phyloP scores from a whole-genome alignment of 2,329 filamentous ascomycete species.

The Fusarium duplospermum region DNA sequence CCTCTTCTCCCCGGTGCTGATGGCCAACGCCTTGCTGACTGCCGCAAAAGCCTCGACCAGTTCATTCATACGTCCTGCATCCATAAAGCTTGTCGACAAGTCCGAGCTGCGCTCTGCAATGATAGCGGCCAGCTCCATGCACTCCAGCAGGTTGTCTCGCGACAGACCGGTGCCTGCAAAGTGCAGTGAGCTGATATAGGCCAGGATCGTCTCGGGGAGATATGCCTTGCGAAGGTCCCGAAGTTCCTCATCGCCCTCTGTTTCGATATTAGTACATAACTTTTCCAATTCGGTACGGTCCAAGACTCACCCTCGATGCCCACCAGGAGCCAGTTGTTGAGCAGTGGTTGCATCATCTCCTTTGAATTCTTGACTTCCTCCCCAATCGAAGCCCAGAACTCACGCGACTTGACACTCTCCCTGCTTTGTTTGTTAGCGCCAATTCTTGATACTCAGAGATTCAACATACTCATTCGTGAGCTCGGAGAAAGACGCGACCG shows the following conservation, averaged over 20 bases:
- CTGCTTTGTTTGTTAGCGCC: conserved; percentile 42
- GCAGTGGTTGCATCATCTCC: conserved; percentile 68
- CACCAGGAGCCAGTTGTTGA: conserved; percentile 72
- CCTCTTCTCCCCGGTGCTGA: conserved; percentile 67
- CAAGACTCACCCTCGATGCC: conserved; percentile 64
- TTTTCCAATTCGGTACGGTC: background rate
- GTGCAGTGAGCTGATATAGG: conserved; percentile 84
- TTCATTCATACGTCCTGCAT: conserved; percentile 77
- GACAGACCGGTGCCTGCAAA: conserved; percentile 80
- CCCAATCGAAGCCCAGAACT: conserved; percentile 67
- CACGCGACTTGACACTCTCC: conserved; percentile 55
- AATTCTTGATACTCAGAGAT: background rate
- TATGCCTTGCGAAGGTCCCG: conserved; percentile 78
- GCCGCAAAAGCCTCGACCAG: conserved; percentile 81
- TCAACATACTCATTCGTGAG: conserved; percentile 63
- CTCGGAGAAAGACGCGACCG: conserved; percentile 68
- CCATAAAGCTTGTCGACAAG: conserved; percentile 72
- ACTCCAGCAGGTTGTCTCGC: conserved; percentile 81
- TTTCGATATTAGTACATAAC: conserved; percentile 17
- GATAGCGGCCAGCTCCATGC: conserved; percentile 84
- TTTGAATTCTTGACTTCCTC: conserved; percentile 65
- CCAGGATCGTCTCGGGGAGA: conserved; percentile 86
- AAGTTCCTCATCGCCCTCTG: conserved; percentile 71
- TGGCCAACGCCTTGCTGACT: conserved; percentile 77
- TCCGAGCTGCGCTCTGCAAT: conserved; percentile 79